Base-by-base conservation (phyloP, 768 basidiomycete species). In the Astraeus odoratus region DNA sequence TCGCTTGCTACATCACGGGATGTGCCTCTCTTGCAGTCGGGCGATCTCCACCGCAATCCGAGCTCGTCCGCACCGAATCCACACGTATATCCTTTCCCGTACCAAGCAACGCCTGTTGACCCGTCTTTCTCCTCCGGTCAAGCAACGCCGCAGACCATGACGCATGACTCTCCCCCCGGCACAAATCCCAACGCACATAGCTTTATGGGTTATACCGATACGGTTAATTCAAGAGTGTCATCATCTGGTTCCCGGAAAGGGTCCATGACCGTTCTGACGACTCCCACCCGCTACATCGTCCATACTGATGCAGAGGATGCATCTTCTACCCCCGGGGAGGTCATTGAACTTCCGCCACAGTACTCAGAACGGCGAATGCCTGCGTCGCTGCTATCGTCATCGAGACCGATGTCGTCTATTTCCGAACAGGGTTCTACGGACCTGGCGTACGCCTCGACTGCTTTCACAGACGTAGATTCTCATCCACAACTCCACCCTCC, bases 291-390 rank as follows among this genome's bases (percentile, higher is more conserved):
- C 38, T 82, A 77, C 57, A 70, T 86, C 46, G 51, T 86, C 5
- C 84, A 87, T 51, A 81, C 78, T 3, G 86, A 86, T 57, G 74
- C 73, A 7, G 83, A 83, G 43, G 84, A 86, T 53, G 63, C 56
- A 10, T 30, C 66, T 8, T 67, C 75, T 6, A 65, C 61, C 31
- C 67, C 68, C 42, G 63, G 74, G 15, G 83, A 72, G 5, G 64
- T 84, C 18, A 71, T 86, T 5, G 86, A 88, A 63, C 71, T 86
- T n/a, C 86, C 86, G 22, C 85, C 85, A 13, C 78, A 78, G 57
- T 88, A 88, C 56, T 71, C 72, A 20, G 81, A 77, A 49, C 67
- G 74, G 27, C 72, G 72, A 16, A 58, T 57, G 37, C 48, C 57
- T 30, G n/a, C 13, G 33, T 19, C 29, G 30, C 13, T 10, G 18